Evolutionary conservation across 495 filamentous ascomycete species (phyloP).

Genomic region (Articulospora tetracladia): DNA sequence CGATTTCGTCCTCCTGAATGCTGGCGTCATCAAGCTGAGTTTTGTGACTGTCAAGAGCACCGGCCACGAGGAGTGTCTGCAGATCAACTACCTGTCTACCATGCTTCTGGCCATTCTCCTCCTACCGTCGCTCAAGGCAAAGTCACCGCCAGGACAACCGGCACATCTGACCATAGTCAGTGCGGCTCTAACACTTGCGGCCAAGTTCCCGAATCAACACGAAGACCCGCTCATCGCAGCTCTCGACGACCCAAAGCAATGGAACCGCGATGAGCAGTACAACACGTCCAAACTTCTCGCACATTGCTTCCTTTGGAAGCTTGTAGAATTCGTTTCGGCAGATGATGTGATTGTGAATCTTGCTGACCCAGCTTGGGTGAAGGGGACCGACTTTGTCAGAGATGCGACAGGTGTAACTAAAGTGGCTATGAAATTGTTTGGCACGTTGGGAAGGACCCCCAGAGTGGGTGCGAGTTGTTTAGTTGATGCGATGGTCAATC

Average conservation of each 20-base stretch:
- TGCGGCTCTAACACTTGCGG: constrained; percentile 29
- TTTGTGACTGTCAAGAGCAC: constrained; percentile 32
- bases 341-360: constrained; percentile 45
- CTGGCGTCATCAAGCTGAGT: constrained; percentile 34
- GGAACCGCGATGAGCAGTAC: constrained; percentile 34
- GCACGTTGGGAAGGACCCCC: constrained; percentile 26
- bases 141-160: constrained; percentile 24
- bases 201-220: constrained; percentile 31
- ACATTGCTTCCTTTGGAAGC: constrained; percentile 38
- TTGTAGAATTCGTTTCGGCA: constrained; percentile 36
- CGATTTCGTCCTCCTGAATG: constrained; percentile 52
- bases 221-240: constrained; percentile 34
- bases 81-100: constrained; percentile 47
- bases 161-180: constrained; percentile 39
- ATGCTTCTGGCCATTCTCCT: constrained; percentile 44
- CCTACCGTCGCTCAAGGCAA: constrained; percentile 42
- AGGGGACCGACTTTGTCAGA: constrained; percentile 37
- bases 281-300: constrained; percentile 37
- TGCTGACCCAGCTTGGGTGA: constrained; percentile 40
- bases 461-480: constrained; percentile 33
- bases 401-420: constrained; percentile 22
- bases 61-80: constrained; percentile 43
- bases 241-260: constrained; percentile 39
- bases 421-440: constrained; percentile 21
- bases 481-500: constrained; percentile 35